Evolutionary conservation across 2,329 filamentous ascomycete species (phyloP).

Genomic region (Aureobasidium leucospermi): DNA sequence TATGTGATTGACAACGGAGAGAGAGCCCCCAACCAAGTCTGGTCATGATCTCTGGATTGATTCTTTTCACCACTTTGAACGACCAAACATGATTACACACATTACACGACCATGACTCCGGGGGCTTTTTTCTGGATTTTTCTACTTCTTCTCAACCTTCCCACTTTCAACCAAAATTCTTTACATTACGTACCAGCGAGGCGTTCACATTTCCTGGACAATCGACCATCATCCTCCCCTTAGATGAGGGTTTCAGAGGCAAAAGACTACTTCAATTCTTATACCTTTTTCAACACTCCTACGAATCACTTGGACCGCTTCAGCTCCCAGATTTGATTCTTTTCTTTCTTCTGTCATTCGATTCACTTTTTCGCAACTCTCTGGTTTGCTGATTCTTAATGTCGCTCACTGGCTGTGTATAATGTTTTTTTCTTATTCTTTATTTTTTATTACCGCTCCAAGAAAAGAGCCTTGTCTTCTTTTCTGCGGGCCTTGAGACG

Average conservation of each 20-base stretch:
- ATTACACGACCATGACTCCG: not conserved
- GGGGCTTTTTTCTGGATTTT: not conserved
- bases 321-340: not conserved
- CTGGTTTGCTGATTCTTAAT: not conserved
- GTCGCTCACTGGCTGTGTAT: not conserved
- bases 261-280: not conserved
- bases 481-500: not conserved
- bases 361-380: not conserved
- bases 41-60: constrained; percentile 9
- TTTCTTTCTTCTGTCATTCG: not conserved
- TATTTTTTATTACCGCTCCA: not conserved
- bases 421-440: not conserved
- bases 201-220: not conserved
- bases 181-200: not conserved
- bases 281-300: not conserved
- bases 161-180: not conserved
- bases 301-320: not conserved
- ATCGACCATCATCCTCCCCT: not conserved
- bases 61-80: not conserved
- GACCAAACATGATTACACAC: not conserved
- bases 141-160: not conserved
- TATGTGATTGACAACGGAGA: constrained; percentile 14
- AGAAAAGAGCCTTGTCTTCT: not conserved
- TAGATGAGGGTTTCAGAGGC: not conserved
- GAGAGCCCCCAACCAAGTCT: constrained; percentile 15